Evolutionary conservation across 2,329 filamentous ascomycete species (phyloP).

Genomic region (Colletotrichum truncatum): DNA sequence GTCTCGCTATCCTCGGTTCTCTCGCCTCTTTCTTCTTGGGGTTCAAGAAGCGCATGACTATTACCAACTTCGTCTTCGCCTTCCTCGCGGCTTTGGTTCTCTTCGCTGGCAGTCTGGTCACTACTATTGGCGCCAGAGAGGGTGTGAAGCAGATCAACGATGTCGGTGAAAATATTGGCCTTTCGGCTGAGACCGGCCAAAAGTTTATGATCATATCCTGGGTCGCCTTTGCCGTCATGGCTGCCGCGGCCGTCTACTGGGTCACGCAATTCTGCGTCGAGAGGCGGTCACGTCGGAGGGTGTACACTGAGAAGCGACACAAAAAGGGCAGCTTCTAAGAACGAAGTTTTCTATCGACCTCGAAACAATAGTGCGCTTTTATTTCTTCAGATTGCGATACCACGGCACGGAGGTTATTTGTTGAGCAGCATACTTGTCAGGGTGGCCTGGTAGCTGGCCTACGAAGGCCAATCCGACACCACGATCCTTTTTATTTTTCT

Average conservation of each 20-base stretch:
- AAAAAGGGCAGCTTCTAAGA: slow-evolving; percentile 38
- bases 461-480: not conserved
- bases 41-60: slow-evolving; percentile 32
- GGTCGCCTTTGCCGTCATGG: slow-evolving; percentile 57
- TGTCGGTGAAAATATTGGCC: slow-evolving; percentile 52
- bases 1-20: slow-evolving; percentile 52
- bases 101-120: slow-evolving; percentile 52
- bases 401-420: not conserved
- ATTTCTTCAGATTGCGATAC: not conserved
- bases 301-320: slow-evolving; percentile 25
- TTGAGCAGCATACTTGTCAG: not conserved
- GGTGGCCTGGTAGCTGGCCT: slow-evolving; percentile 3
- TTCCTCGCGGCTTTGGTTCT: slow-evolving; percentile 47
- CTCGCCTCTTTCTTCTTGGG: slow-evolving; percentile 46
- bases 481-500: slow-evolving; percentile 3
- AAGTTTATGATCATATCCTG: slow-evolving; percentile 58
- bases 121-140: slow-evolving; percentile 50
- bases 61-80: slow-evolving; percentile 49
- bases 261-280: slow-evolving; percentile 40
- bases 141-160: slow-evolving; percentile 53
- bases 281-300: slow-evolving; percentile 38
- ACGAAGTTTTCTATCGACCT: not conserved
- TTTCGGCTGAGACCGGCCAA: slow-evolving; percentile 51
- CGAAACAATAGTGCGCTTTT: not conserved
- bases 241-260: slow-evolving; percentile 52